Evolutionary conservation across 306 rosid species (phyloP).

Genomic region (Begonia masoniana): DNA sequence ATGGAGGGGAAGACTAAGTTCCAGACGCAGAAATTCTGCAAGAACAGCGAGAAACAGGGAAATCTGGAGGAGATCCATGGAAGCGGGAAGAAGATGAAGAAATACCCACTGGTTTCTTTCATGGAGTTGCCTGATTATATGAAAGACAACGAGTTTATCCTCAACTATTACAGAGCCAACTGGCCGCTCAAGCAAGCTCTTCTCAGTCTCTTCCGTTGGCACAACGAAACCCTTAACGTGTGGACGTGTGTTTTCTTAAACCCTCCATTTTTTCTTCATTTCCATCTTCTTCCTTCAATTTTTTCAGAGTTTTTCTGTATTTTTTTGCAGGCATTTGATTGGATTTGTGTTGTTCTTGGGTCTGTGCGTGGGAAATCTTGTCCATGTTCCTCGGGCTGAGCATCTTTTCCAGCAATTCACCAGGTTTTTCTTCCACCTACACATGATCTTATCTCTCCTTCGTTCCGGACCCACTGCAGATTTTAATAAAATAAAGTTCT

Average conservation of each 20-base stretch:
- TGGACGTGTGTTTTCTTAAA: conserved; percentile 41
- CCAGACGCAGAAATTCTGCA: no score
- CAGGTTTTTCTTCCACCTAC: no score
- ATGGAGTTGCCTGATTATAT: conserved; percentile 36
- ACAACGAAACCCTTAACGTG: conserved; percentile 56
- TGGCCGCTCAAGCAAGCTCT: conserved; percentile 52
- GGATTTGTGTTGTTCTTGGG: conserved; percentile 53
- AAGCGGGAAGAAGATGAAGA: neutral
- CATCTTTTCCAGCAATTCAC: no score
- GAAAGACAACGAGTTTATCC: conserved; percentile 51
- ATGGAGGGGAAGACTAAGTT: no score
- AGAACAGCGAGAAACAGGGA: no score
- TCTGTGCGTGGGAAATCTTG: neutral
- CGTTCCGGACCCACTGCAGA: no score
- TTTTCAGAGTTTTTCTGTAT: neutral
- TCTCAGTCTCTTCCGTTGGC: conserved; percentile 51
- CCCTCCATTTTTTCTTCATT: no score
- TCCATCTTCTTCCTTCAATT: no score
- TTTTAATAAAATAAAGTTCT: no score
- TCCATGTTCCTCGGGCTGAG: neutral
- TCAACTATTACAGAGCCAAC: conserved; percentile 39
- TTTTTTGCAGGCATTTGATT: conserved; percentile 47
- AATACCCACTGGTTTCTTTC: conserved; percentile 38
- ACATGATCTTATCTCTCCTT: no score
- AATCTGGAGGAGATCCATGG: no score